A percentile compares a stretch with the other conserved stretches of the same genome.
These are phyloP conservation scores for Castanea sativa DNA, from an alignment of 306 rosid species.

Conservation along the genomic window DNA sequence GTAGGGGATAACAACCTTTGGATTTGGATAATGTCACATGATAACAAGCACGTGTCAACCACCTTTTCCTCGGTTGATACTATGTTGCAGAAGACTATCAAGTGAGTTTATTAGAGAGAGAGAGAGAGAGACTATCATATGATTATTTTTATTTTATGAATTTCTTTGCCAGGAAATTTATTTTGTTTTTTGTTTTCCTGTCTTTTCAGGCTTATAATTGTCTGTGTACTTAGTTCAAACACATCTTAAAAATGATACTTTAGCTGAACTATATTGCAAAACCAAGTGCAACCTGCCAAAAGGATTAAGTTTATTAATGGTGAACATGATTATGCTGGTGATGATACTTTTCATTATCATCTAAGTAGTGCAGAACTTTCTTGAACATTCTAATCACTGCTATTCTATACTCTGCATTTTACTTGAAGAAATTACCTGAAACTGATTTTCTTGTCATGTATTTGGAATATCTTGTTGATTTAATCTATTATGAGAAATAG, in stretches of 20 bases:
- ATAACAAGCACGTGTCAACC: neutral
- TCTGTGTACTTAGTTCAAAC: neutral
- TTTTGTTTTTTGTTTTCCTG: neutral
- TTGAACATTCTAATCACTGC: neutral
- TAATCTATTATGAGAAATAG: slow-evolving; percentile 1
- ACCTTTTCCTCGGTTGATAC: neutral
- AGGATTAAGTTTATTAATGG: neutral
- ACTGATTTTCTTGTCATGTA: slow-evolving; percentile 1
- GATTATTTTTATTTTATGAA: neutral
- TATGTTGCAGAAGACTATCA: neutral
- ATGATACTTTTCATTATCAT: neutral
- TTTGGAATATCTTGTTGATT: slow-evolving; percentile 1
- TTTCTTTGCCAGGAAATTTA: neutral
- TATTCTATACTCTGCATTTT: slow-evolving; percentile 14
- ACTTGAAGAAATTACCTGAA: slow-evolving; percentile 1
- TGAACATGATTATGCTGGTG: neutral
- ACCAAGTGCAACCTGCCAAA: neutral
- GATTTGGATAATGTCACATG: neutral
- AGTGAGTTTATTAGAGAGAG: no score
- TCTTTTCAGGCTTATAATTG: neutral
- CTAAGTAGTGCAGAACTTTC: neutral
- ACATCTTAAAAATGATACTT: neutral
- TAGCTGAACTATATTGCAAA: neutral
- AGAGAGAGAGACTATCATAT: neutral
- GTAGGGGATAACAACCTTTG: neutral